phyloP scores from a whole-genome alignment of 73 alveolate species.

The Paramecium sexaurelia region DNA sequence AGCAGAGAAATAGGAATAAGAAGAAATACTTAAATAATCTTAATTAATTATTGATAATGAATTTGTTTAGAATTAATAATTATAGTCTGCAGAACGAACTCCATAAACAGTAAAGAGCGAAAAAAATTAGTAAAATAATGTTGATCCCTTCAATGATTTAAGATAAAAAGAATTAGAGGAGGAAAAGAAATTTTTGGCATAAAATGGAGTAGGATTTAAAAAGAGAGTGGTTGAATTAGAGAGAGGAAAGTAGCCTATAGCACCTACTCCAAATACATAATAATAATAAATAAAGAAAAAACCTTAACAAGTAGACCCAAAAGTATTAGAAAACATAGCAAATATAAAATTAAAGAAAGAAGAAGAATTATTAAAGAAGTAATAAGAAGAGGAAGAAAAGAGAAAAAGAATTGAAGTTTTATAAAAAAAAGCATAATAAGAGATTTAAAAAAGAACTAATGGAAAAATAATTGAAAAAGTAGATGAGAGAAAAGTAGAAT shows the following conservation, averaged over 20 bases:
- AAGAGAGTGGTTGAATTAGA: slow-evolving; percentile 38
- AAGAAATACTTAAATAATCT: slow-evolving; percentile 30
- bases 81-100: not conserved
- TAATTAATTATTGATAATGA: slow-evolving; percentile 29
- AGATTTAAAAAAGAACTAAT: slow-evolving; percentile 28
- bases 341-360: slow-evolving; percentile 57
- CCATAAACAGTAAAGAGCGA: slow-evolving; percentile 9
- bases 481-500: slow-evolving; percentile 16
- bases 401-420: slow-evolving; percentile 13
- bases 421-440: slow-evolving; percentile 42
- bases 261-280: not conserved
- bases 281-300: not conserved
- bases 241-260: not conserved
- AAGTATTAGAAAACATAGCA: slow-evolving; percentile 59
- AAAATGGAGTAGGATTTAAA: slow-evolving; percentile 53
- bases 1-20: slow-evolving; percentile 53
- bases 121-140: not conserved
- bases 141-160: slow-evolving; percentile 21
- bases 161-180: slow-evolving; percentile 37
- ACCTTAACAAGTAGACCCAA: slow-evolving; percentile 32
- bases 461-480: not conserved
- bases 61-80: not conserved
- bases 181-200: slow-evolving; percentile 27
- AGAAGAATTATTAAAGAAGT: slow-evolving; percentile 50
- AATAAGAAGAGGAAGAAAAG: slow-evolving; percentile 62